Evolutionary conservation across 352 stramenopile genomes (phyloP).

Genomic region (Globisporangium cylindrosporum): DNA sequence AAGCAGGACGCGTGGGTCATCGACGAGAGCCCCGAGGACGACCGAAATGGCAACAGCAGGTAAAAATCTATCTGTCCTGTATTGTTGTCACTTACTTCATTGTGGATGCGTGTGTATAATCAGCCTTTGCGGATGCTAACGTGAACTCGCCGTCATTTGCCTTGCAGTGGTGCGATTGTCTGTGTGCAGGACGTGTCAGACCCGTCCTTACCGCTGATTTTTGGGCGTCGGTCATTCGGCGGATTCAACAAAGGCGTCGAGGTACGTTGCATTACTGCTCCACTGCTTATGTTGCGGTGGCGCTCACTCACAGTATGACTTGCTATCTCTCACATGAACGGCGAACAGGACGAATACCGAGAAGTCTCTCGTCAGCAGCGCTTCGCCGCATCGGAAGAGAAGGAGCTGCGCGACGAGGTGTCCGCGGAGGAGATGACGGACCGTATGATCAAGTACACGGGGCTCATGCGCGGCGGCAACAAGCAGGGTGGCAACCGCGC

Average conservation of each 20-base stretch:
- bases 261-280: conserved; percentile 15
- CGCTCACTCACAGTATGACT: neutral
- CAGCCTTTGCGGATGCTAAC: neutral
- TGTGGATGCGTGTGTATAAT: neutral
- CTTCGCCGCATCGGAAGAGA: conserved; percentile 63
- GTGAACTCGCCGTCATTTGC: neutral
- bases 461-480: conserved; percentile 38
- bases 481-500: conserved; percentile 20
- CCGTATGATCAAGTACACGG: conserved; percentile 85
- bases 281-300: neutral
- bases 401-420: conserved; percentile 72
- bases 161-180: conserved; percentile 26
- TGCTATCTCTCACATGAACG: neutral
- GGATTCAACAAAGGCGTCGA: conserved; percentile 83
- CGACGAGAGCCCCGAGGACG: conserved; percentile 26
- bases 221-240: conserved; percentile 73
- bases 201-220: conserved; percentile 70
- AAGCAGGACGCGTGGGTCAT: conserved; percentile 60
- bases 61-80: neutral
- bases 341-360: conserved; percentile 64
- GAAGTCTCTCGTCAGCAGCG: conserved; percentile 52
- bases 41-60: conserved; percentile 22
- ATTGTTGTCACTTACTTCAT: neutral
- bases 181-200: conserved; percentile 63
- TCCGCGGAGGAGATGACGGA: conserved; percentile 80